phyloP scores from a whole-genome alignment of 768 basidiomycete genomes.

The Mycena belliarum region DNA sequence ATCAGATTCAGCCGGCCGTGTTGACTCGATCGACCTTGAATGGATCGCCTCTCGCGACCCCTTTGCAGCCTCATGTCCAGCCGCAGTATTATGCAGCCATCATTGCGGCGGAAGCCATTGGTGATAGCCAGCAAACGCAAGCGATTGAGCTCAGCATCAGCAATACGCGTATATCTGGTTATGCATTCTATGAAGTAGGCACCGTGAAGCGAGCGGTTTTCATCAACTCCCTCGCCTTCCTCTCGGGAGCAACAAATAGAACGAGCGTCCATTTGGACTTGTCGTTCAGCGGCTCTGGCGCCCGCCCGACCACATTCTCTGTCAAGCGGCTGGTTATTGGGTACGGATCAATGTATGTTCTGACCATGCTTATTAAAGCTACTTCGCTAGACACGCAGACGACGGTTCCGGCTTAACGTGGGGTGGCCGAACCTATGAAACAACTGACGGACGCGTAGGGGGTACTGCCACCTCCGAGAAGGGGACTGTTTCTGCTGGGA shows the following conservation, averaged over 20 bases:
- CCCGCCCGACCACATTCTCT: constrained; percentile 32
- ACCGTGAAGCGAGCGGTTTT: constrained; percentile 51
- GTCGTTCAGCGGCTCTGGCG: constrained; percentile 31
- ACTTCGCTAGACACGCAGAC: constrained; percentile 43
- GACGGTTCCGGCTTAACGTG: constrained; percentile 53
- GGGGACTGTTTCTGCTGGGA: constrained; percentile 33
- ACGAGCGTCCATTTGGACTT: constrained; percentile 45
- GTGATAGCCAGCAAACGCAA: constrained; percentile 40
- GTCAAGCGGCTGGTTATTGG: constrained; percentile 52
- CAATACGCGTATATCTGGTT: constrained; percentile 53
- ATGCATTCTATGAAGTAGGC: constrained; percentile 57
- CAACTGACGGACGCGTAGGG: constrained; percentile 40
- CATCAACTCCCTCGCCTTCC: constrained; percentile 59
- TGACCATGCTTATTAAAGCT: not conserved
- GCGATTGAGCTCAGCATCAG: constrained; percentile 51
- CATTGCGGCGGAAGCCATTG: constrained; percentile 59
- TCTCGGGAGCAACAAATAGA: constrained; percentile 36
- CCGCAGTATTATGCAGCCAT: constrained; percentile 68
- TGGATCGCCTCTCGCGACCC: constrained; percentile 48
- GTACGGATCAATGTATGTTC: constrained; percentile 29
- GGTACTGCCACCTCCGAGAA: constrained; percentile 36
- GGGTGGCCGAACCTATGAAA: constrained; percentile 63
- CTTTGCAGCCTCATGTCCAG: constrained; percentile 61
- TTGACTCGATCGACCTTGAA: constrained; percentile 60
- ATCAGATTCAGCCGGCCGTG: constrained; percentile 64